These are phyloP conservation scores for Trypanosoma brucei DNA, from an alignment of 208 protist genomes.

Conservation along the genomic window DNA sequence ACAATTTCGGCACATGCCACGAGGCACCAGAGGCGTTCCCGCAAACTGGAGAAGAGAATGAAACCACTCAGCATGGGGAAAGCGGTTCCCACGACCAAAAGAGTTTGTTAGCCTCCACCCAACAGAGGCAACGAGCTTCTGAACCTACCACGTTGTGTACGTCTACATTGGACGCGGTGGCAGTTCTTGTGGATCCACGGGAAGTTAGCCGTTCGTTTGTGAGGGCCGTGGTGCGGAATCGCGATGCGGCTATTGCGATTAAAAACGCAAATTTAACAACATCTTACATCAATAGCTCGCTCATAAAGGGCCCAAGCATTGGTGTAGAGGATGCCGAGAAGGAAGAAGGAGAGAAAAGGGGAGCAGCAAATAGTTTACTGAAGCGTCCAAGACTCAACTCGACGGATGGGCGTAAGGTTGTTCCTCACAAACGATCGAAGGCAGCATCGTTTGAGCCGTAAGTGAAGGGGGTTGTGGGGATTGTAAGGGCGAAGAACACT, in stretches of 20 bases:
- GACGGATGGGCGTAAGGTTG: neutral
- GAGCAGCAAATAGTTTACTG: neutral
- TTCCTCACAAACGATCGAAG: constrained; percentile 13
- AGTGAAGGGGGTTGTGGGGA: neutral
- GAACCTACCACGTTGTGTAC: neutral
- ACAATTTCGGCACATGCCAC: constrained; percentile 43
- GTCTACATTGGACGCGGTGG: neutral
- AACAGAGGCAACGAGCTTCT: neutral
- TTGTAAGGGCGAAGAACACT: too few species aligned
- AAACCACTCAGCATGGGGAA: neutral
- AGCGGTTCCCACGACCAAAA: neutral
- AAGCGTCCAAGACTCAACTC: neutral
- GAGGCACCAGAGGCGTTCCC: constrained; percentile 8
- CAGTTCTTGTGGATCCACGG: constrained; percentile 45
- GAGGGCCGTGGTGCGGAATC: constrained; percentile 48
- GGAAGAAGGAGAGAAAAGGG: neutral
- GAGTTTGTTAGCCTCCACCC: neutral
- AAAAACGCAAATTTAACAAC: constrained; percentile 76
- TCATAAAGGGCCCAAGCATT: constrained; percentile 46
- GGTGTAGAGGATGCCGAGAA: constrained; percentile 16
- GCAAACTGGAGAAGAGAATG: neutral
- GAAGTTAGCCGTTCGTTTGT: constrained; percentile 35
- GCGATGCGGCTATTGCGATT: constrained; percentile 50
- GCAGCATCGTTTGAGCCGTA: constrained; percentile 24
- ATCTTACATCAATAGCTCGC: constrained; percentile 51